phyloP scores from a whole-genome alignment of 257 asterid genomes.

The Nicotiana noctiflora region DNA sequence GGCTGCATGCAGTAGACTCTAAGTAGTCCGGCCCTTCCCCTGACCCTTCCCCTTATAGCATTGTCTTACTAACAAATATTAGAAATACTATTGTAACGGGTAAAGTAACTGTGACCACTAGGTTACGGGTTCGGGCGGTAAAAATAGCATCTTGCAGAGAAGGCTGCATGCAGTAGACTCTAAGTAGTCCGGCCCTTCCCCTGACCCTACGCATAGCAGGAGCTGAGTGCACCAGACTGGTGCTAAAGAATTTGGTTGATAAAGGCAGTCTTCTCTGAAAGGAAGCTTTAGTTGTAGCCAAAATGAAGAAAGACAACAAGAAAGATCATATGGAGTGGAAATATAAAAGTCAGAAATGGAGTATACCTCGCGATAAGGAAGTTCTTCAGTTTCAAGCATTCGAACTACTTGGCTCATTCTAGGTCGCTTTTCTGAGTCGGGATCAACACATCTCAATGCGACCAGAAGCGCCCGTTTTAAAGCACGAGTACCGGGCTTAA shows the following conservation, averaged over 20 bases:
- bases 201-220: too few species aligned
- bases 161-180: too few species aligned
- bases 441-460: slow-evolving; percentile 90
- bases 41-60: background rate
- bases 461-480: slow-evolving; percentile 80
- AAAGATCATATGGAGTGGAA: background rate
- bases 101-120: too few species aligned
- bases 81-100: background rate
- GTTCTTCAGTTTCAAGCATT: slow-evolving; percentile 88
- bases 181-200: too few species aligned
- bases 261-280: background rate
- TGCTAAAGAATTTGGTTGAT: background rate
- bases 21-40: too few species aligned
- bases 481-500: slow-evolving; percentile 64
- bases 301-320: background rate
- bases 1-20: too few species aligned
- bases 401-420: slow-evolving; percentile 84
- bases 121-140: too few species aligned
- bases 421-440: slow-evolving; percentile 90
- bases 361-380: slow-evolving; percentile 69
- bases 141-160: too few species aligned
- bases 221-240: too few species aligned
- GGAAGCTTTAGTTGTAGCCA: background rate
- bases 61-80: background rate
- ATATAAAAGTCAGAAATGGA: background rate